A percentile compares a stretch with the other conserved stretches of the same genome.
These are phyloP conservation scores for Colletotrichum somersetense DNA, from an alignment of 2,329 filamentous ascomycete genomes.

Conservation along the genomic window DNA sequence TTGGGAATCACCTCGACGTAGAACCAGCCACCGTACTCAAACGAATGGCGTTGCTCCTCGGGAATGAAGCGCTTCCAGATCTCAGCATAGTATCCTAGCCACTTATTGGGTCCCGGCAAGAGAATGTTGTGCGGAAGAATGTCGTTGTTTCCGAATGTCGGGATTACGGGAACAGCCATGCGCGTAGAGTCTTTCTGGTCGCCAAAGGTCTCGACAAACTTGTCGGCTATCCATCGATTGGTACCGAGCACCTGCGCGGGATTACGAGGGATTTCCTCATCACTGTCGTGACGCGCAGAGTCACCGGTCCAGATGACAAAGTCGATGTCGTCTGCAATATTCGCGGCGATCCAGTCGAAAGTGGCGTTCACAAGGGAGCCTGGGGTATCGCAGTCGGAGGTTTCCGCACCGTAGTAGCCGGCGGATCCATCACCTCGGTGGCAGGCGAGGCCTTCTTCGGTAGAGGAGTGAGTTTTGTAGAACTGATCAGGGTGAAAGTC, in stretches of 20 bases:
- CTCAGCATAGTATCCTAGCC: constrained; percentile 81
- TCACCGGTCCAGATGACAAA: constrained; percentile 96
- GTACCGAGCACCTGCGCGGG: constrained; percentile 80
- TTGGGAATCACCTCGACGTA: constrained; percentile 90
- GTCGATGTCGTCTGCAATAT: constrained; percentile 83
- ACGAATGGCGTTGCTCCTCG: constrained; percentile 90
- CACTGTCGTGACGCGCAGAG: constrained; percentile 89
- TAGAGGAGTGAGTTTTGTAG: constrained; percentile 84
- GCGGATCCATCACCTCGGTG: constrained; percentile 83
- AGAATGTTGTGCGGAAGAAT: constrained; percentile 98
- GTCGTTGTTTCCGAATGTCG: constrained; percentile 96
- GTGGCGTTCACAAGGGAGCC: constrained; percentile 86
- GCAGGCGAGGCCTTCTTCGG: constrained; percentile 77
- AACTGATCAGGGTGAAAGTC: constrained; percentile 93
- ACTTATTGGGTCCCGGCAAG: constrained; percentile 84
- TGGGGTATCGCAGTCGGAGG: constrained; percentile 89
- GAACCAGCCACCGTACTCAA: constrained; percentile 95
- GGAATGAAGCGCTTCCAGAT: constrained; percentile 92
- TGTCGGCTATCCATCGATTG: constrained; percentile 81
- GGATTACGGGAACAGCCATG: constrained; percentile 83
- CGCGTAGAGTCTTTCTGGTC: constrained; percentile 66
- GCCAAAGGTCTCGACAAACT: constrained; percentile 81
- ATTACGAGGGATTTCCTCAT: constrained; percentile 82
- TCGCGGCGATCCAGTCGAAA: constrained; percentile 86
- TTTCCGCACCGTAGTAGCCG: constrained; percentile 86